Conservation (phyloP, 768 basidiomycete genomes). For the Auricularia heimuer region DNA sequence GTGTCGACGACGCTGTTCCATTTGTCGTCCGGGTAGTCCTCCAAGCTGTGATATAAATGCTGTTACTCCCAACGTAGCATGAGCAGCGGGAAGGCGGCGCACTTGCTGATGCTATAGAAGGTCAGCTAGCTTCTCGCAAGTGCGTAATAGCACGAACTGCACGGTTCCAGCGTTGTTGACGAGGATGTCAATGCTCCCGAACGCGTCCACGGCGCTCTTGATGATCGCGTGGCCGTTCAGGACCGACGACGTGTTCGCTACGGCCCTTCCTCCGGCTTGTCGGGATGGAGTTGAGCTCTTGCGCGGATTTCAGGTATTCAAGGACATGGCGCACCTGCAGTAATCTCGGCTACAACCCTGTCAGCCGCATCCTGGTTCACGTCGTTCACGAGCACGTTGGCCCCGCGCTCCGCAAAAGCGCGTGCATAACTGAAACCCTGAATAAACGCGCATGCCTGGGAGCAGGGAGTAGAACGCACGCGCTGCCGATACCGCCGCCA, state of each 20-base stretch:
- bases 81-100: background rate
- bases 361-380: conserved; percentile 81
- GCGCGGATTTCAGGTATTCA: background rate
- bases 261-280: conserved; percentile 83
- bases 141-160: conserved; percentile 34
- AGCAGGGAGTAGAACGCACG: conserved; percentile 42
- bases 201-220: conserved; percentile 76
- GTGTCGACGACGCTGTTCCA: conserved; percentile 84
- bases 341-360: conserved; percentile 85
- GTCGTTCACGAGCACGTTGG: conserved; percentile 93
- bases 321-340: conserved; percentile 42
- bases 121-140: no score
- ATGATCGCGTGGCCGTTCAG: conserved; percentile 82
- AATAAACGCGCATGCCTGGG: background rate
- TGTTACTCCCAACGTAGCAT: background rate
- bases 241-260: conserved; percentile 81
- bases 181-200: conserved; percentile 73
- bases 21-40: conserved; percentile 92
- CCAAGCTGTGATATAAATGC: conserved; percentile 50
- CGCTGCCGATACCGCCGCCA: conserved; percentile 87
- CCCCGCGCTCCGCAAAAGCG: conserved; percentile 83
- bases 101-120: no score
- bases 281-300: background rate
- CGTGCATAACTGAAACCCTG: conserved; percentile 60
- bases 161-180: conserved; percentile 95